These are phyloP conservation scores for Puccinia sorghi DNA, from an alignment of 1,284 basidiomycete species.

Conservation along the genomic window DNA sequence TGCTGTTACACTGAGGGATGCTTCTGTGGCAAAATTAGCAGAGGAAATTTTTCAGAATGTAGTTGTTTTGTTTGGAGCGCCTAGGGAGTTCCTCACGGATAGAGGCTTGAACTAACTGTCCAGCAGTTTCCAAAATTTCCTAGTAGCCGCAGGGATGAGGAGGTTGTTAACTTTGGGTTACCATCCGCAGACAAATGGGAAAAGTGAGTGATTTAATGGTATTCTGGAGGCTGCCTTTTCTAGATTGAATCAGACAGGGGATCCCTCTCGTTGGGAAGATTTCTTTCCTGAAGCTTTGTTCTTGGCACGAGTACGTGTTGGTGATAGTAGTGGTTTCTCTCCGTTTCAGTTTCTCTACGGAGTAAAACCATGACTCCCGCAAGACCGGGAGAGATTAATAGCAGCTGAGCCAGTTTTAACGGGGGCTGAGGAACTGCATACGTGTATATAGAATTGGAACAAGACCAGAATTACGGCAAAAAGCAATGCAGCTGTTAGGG, in stretches of 20 bases:
- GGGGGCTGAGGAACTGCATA: background rate
- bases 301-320: background rate
- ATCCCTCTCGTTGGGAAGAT: background rate
- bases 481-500: background rate
- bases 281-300: background rate
- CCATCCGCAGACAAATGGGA: slow-evolving; percentile 13
- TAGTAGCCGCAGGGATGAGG: background rate
- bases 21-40: background rate
- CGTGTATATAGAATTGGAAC: background rate
- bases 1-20: background rate
- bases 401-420: background rate
- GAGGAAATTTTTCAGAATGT: background rate
- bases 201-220: background rate
- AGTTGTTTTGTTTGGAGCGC: background rate
- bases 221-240: background rate
- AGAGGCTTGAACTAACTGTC: background rate
- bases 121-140: background rate
- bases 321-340: background rate
- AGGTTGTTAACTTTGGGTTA: background rate
- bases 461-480: background rate
- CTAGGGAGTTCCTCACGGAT: background rate
- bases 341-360: background rate
- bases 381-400: background rate
- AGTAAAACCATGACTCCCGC: background rate
- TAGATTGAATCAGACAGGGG: background rate